Base-by-base conservation (phyloP, 371 early-diverging fungal species). In the Rhizopus delemar region DNA sequence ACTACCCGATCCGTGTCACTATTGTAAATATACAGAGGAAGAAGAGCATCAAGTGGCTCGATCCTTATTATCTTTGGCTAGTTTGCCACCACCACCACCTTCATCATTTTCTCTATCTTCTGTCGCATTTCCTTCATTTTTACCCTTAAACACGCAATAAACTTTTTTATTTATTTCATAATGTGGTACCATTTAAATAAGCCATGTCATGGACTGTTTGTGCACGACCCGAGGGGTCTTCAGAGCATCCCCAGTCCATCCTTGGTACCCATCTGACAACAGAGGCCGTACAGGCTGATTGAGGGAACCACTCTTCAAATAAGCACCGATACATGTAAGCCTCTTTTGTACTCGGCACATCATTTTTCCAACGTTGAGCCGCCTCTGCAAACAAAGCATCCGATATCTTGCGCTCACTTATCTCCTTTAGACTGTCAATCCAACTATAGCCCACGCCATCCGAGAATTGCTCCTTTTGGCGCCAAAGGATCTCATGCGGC, bases 381-480 rank as follows among this genome's bases (percentile, higher is more conserved):
- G 90, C 89, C 28, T 71, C 69, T 36, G 87, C 88, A 51, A 95
- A 85, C 34, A 80, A 80, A 46, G 83, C 91, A 58, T 95, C 94
- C 39, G 89, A 85, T 5, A 97, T 86, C 53, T 81, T 79, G 46
- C 59, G 49, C 51, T 82, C 80, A 15, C 93, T 84, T 49, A 80
- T 74, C 13, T 86, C 89, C 80, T 92, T 93, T 49, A 97, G 80
- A 32, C 88, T 78, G 73, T 96, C 98, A 65, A 97, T 96, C 98
- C 98, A 97, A 60, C 82, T 74, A 81, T 97, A 97, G 33, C 98
- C 98, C 34, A 97, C 98, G 62, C 98, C 98, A 62, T 97, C 98
- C 29, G 91, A 90, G 84, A 97, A 96, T 78, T 97, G 98, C 77
- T 97, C 98, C 86, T 97, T 96, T 78, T 96, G 96, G 60, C 98